Evolutionary conservation across 2,329 filamentous ascomycete genomes (phyloP), one percentile per base, ranked within the genome.

Genomic region (Pseudocercospora macadamiae): DNA sequence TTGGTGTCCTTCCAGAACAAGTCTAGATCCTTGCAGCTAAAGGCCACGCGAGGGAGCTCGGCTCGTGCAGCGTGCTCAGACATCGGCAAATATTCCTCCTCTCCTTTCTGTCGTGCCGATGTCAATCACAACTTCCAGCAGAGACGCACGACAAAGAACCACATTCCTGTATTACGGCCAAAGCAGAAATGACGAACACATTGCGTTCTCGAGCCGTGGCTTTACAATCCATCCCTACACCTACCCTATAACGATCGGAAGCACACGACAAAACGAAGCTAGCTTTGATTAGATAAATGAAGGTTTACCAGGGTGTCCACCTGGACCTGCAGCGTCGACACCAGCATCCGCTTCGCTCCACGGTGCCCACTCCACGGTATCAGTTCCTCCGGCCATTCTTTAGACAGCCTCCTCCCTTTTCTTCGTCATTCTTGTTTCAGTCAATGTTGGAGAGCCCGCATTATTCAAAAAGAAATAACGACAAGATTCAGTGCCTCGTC

Each of bases 251-350:
- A 14, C 47, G 23, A 28, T 44, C 26, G 45, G 45, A 30, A 30
- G 44, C 32, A 30, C 42, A 26, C 37, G 45, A 57, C 51, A 49
- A 23, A 37, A 32, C 44, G 37, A 34, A 28, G 42, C 37, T 30
- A 44, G 37, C 30, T 44, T 42, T 47, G 42, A 58, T 58, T 53
- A 52, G 53, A 51, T 47, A 52, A 34, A 55, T 51, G 52, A 62
- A 23, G 47, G 45, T 62, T 62, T 59, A 42, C 60, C 25, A 48
- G 60, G 55, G 49, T 54, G 51, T 48, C 55, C 59, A 62, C 51
- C 52, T 57, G 55, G 55, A 47, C 32, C 48, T 53, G 45, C 36
- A 45, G 18, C 48, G 51, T 42, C 34, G 30, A 51, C 28, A 49
- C 30, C 45, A 49, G 28, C 37, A 49, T 32, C 45, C 45, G 45